Evolutionary conservation across 148 eudicot species (phyloP).

Genomic region (Diospyros lotus): DNA sequence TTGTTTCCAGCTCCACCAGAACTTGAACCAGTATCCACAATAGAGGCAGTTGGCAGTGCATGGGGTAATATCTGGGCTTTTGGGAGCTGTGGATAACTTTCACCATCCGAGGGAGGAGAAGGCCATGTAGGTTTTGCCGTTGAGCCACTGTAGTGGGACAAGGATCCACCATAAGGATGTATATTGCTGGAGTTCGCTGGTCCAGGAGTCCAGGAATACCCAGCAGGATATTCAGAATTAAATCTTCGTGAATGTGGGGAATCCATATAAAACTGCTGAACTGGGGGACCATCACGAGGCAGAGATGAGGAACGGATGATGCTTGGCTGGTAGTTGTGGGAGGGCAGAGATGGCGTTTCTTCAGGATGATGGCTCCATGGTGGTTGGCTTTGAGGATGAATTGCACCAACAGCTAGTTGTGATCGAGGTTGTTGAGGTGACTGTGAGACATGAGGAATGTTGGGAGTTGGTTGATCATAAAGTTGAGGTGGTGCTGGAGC

Average conservation of each 20-base stretch:
- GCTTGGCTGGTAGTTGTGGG: slow-evolving; percentile 3
- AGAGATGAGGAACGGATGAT: background rate
- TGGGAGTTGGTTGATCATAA: slow-evolving; percentile 5
- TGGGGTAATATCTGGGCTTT: slow-evolving; percentile 12
- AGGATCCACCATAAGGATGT: background rate
- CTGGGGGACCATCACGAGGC: background rate
- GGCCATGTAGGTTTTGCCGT: background rate
- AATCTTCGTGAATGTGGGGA: background rate
- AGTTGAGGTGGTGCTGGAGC: slow-evolving; percentile 7
- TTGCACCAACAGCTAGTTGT: background rate
- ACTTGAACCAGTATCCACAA: slow-evolving; percentile 1
- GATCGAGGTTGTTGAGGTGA: background rate
- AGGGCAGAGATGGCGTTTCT: background rate
- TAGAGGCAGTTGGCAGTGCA: slow-evolving; percentile 18
- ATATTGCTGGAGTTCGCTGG: background rate
- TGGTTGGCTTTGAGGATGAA: slow-evolving; percentile 13
- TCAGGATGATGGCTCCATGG: slow-evolving; percentile 8
- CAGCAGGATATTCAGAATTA: background rate
- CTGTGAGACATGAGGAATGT: background rate
- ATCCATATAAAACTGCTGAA: slow-evolving; percentile 7
- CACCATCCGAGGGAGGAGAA: slow-evolving; percentile 4
- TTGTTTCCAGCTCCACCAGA: slow-evolving; percentile 17
- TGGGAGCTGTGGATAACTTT: slow-evolving; percentile 6
- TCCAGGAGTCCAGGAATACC: slow-evolving; percentile 1
- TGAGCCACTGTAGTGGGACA: background rate